Evolutionary conservation across 768 basidiomycete species (phyloP).

Genomic region (Hypholoma sublateritium): DNA sequence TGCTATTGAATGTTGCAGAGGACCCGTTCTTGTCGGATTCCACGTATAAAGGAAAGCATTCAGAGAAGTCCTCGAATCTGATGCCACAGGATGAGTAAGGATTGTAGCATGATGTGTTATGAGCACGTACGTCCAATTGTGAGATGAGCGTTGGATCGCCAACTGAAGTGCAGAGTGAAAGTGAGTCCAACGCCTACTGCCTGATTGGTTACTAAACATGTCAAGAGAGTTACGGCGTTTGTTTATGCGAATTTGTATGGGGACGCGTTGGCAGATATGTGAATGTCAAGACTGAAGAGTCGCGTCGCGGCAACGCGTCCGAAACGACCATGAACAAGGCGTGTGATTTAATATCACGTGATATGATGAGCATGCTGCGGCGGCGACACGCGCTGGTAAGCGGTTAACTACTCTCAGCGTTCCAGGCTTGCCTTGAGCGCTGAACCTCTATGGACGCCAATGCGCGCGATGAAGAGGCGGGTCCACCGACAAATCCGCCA

Average conservation of each 20-base stretch:
- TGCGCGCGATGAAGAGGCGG: constrained; percentile 38
- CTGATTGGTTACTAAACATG: constrained; percentile 45
- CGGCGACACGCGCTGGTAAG: neutral
- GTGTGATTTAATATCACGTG: neutral
- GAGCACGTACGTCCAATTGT: constrained; percentile 57
- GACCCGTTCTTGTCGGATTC: constrained; percentile 67
- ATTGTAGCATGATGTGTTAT: neutral
- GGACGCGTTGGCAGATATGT: neutral
- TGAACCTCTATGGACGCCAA: constrained; percentile 23
- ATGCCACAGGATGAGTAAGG: neutral
- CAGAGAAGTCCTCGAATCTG: constrained; percentile 58
- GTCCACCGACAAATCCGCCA: constrained; percentile 24
- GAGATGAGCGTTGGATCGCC: constrained; percentile 52
- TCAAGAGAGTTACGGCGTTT: neutral
- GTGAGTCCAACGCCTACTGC: constrained; percentile 55
- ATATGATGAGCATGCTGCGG: neutral
- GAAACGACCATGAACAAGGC: neutral
- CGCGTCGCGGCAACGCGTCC: neutral
- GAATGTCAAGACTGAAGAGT: neutral
- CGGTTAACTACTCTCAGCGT: neutral
- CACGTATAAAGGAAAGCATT: constrained; percentile 67
- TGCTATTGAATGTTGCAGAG: constrained; percentile 58
- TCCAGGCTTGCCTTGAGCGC: constrained; percentile 8
- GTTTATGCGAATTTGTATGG: neutral
- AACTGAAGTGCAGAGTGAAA: constrained; percentile 57